A percentile compares a stretch with the other conserved stretches of the same genome.
These are phyloP conservation scores for Pleurotus tuoliensis DNA, from an alignment of 768 basidiomycete species.

Conservation along the genomic window DNA sequence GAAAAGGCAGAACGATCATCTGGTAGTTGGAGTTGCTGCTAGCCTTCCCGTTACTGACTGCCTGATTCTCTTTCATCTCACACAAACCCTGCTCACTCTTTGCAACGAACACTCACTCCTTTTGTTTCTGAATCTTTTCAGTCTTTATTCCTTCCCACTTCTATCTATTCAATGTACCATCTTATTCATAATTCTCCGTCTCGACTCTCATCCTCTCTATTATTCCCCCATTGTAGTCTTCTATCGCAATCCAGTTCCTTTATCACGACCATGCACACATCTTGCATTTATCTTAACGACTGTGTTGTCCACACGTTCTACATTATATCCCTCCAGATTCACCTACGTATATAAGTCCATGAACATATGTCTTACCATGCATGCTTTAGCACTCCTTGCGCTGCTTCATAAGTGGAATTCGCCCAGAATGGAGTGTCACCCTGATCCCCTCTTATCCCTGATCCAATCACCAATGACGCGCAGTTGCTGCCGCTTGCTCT, in stretches of 20 bases:
- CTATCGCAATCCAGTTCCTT: slow-evolving; percentile 1
- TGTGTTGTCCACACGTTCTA: background rate
- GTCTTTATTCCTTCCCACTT: slow-evolving; percentile 14
- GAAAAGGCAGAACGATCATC: slow-evolving; percentile 45
- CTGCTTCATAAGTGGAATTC: background rate
- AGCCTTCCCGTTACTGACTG: slow-evolving; percentile 24
- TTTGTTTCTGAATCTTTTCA: slow-evolving; percentile 14
- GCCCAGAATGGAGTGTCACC: background rate
- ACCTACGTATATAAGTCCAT: background rate
- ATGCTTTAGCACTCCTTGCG: background rate
- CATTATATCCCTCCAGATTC: background rate
- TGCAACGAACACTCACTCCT: slow-evolving; percentile 12
- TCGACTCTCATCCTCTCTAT: background rate
- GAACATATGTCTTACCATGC: background rate
- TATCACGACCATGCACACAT: slow-evolving; percentile 11
- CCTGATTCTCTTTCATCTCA: slow-evolving; percentile 12
- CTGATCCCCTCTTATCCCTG: background rate
- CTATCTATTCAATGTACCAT: slow-evolving; percentile 12
- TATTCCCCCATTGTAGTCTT: slow-evolving; percentile 3
- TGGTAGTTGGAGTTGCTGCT: slow-evolving; percentile 71
- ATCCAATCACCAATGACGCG: background rate
- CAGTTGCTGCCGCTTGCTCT: slow-evolving; percentile 14
- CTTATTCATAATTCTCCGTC: slow-evolving; percentile 10
- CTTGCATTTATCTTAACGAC: slow-evolving; percentile 6
- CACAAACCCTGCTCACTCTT: slow-evolving; percentile 7